Base-by-base conservation (phyloP, 1,284 basidiomycete species). In the Hypsizygus ulmarius region DNA sequence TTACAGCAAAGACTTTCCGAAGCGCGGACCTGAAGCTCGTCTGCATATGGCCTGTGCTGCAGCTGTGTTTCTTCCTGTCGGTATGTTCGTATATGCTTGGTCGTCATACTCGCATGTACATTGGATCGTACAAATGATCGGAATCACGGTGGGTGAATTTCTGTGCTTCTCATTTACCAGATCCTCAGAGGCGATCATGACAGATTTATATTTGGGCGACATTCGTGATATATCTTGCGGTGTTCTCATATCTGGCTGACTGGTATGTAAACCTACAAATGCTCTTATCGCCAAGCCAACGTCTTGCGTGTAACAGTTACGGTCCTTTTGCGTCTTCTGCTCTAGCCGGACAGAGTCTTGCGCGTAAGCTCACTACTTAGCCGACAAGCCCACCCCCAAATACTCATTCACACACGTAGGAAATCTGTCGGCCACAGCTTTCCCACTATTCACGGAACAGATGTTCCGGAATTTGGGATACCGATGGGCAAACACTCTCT, bases 271-370 rank as follows among this genome's bases (percentile, higher is more conserved):
- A 36, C 5, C 35, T 7, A 11, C 43, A 29, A 4, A 21, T 7
- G 27, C 3, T 16, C 16, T 14, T 42, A n/a, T 16, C 14, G 12
- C 40, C 3, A 27, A 32, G 5, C 27, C 34, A 28, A 33, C 3
- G n/a, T 34, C 25, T 27, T 9, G 15, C 3, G 36, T 37, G 36
- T 7, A 5, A 11, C 40, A 85, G 82, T 57, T 87, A 87, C 50
- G 83, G 83, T 0, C 75, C 81, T 1, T 91, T 82, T 53, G 89
- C 88, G 3, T 87, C 84, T 0, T 88, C 85, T 1, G 87, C 88
- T 1, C 67, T 90, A 14, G 88, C 89, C 0, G 89, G 85, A 0
- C 89, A 90, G 64, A 85, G 82, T 60, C 68, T 90, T 33, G 79
- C 75, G 52, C 75, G 87, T 79, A 67, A 58, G 76, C 70, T 14